Conservation (phyloP, 2,329 filamentous ascomycete species). For the Amylocarpus encephaloides region DNA sequence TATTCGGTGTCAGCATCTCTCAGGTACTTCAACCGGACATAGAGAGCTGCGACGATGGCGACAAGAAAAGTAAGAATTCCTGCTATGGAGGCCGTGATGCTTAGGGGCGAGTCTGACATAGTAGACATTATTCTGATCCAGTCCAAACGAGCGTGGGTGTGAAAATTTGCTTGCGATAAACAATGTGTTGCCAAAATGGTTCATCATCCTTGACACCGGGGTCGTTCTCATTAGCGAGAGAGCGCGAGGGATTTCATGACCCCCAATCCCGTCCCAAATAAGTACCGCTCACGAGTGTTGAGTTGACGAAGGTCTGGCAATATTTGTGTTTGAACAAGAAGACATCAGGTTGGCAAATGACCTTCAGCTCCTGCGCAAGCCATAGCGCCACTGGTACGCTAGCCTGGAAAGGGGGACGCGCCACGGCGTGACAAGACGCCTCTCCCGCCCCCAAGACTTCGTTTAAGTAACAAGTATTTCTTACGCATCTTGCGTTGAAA, state of each 20-base stretch:
- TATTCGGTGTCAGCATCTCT: conserved; percentile 43
- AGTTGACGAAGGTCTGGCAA: background rate
- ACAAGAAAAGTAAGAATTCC: conserved; percentile 44
- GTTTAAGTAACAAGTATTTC: background rate
- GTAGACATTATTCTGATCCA: background rate
- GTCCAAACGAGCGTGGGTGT: background rate
- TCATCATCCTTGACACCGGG: too few species aligned
- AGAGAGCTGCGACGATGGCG: conserved; percentile 39
- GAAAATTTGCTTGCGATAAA: background rate
- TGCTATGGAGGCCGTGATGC: conserved; percentile 38
- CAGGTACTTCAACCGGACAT: conserved; percentile 40
- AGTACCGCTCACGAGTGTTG: too few species aligned
- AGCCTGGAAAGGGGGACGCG: background rate
- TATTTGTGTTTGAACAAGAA: background rate
- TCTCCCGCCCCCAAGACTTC: background rate
- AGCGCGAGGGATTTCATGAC: too few species aligned
- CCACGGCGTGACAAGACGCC: background rate
- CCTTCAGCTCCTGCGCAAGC: background rate
- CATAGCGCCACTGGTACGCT: background rate
- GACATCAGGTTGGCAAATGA: background rate
- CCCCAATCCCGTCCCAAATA: too few species aligned
- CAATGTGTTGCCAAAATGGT: too few species aligned
- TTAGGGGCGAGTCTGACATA: conserved; percentile 38
- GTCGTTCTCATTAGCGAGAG: too few species aligned
- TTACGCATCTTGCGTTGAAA: background rate